Evolutionary conservation across 345 rosid genomes (phyloP).

Genomic region (Salix viminalis): DNA sequence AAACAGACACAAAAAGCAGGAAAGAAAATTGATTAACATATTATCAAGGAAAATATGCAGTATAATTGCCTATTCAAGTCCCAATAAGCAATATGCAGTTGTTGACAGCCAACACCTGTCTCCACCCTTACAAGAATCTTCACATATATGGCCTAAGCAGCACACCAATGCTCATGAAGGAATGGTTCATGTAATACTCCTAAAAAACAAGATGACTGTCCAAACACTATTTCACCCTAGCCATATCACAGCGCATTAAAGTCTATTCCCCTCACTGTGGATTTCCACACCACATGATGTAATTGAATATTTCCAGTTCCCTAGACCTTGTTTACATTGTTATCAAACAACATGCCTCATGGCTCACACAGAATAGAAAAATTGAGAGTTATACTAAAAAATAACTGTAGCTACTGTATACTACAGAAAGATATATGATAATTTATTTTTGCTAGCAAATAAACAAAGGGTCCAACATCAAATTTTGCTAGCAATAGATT

Average conservation of each 20-base stretch:
- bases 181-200: background rate
- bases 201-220: background rate
- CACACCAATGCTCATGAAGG: background rate
- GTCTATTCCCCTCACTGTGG: background rate
- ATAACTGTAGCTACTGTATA: background rate
- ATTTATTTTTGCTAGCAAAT: too few relatives aligned
- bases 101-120: background rate
- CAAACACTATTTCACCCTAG: background rate
- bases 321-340: background rate
- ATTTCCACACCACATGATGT: background rate
- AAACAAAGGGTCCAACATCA: background rate
- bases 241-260: background rate
- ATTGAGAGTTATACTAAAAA: background rate
- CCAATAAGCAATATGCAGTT: background rate
- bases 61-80: background rate
- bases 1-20: background rate
- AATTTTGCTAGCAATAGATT: background rate
- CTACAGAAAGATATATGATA: background rate
- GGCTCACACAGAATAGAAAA: background rate
- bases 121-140: background rate
- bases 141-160: background rate
- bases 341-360: background rate
- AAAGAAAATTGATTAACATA: background rate
- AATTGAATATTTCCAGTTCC: background rate
- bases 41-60: background rate